phyloP scores from a whole-genome alignment of 768 basidiomycete genomes.

The Phanerodontia chrysosporium region DNA sequence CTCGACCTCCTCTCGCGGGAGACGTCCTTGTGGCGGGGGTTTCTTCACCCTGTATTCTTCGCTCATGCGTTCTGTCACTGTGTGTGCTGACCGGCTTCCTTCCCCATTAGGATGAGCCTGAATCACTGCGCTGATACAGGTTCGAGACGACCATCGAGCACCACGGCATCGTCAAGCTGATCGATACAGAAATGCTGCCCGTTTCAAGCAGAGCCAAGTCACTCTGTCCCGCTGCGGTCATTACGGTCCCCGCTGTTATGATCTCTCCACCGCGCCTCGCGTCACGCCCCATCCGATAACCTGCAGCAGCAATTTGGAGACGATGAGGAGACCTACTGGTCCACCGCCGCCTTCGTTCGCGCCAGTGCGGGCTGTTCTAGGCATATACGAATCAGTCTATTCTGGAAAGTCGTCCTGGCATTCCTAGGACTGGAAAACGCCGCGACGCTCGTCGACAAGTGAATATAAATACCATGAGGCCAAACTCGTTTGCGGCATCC shows the following conservation, averaged over 20 bases:
- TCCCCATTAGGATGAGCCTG: too few relatives aligned
- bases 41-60: too few relatives aligned
- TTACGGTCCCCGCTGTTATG: not conserved
- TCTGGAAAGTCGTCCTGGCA: not conserved
- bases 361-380: not conserved
- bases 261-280: not conserved
- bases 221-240: not conserved
- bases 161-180: not conserved
- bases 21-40: too few relatives aligned
- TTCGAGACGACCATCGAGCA: too few relatives aligned
- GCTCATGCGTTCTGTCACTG: too few relatives aligned
- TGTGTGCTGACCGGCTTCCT: too few relatives aligned
- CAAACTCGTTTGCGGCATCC: not conserved
- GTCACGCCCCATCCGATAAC: not conserved
- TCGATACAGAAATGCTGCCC: not conserved
- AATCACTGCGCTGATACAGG: too few relatives aligned
- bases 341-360: not conserved
- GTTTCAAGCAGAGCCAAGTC: not conserved
- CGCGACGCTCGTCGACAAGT: not conserved
- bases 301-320: not conserved
- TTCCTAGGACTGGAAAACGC: conserved; percentile 2
- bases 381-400: not conserved
- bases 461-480: not conserved
- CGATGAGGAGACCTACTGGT: not conserved
- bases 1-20: not conserved